Percentiles rank a stretch among this genome's conserved stretches.
These are phyloP conservation scores for Pseudogymnoascus sp. DNA, from an alignment of 2,329 filamentous ascomycete genomes.

Conservation along the genomic window DNA sequence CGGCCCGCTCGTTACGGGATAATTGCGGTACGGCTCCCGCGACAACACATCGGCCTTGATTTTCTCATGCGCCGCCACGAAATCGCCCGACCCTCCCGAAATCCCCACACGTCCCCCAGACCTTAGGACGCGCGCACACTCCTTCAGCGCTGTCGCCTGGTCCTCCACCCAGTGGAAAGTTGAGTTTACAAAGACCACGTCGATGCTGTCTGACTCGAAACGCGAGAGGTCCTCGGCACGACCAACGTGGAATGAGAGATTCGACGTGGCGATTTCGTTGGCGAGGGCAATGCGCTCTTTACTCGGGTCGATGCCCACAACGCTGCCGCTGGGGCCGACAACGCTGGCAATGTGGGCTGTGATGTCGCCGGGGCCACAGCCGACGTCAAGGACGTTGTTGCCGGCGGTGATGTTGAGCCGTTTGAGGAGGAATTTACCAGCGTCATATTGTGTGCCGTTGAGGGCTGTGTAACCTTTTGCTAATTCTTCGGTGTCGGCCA, in stretches of 20 bases:
- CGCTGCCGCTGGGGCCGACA: conserved; percentile 17
- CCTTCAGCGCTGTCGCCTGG: conserved; percentile 20
- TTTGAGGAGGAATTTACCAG: conserved; percentile 23
- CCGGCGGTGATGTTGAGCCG: conserved; percentile 19
- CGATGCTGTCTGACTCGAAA: conserved; percentile 21
- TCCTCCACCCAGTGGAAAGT: conserved; percentile 27
- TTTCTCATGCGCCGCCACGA: background rate
- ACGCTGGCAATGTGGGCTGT: conserved; percentile 22
- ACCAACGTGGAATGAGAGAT: conserved; percentile 21
- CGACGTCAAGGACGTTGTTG: conserved; percentile 28
- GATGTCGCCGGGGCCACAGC: conserved; percentile 30
- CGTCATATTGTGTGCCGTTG: conserved; percentile 23
- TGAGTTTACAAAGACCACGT: conserved; percentile 24
- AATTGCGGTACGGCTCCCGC: conserved; percentile 21
- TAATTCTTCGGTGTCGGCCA: conserved; percentile 24
- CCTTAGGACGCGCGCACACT: conserved; percentile 23
- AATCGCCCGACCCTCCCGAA: background rate
- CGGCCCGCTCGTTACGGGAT: conserved; percentile 20
- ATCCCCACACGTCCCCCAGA: conserved; percentile 15
- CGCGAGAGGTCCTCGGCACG: conserved; percentile 25
- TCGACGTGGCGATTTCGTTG: conserved; percentile 22
- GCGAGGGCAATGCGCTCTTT: conserved; percentile 10
- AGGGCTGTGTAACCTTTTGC: conserved; percentile 24
- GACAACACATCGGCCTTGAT: conserved; percentile 21
- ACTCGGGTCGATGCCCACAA: conserved; percentile 31